A percentile compares a stretch with the other conserved stretches of the same genome.
phyloP scores from a whole-genome alignment of 345 rosid genomes.

The Rubroshorea leprosula region DNA sequence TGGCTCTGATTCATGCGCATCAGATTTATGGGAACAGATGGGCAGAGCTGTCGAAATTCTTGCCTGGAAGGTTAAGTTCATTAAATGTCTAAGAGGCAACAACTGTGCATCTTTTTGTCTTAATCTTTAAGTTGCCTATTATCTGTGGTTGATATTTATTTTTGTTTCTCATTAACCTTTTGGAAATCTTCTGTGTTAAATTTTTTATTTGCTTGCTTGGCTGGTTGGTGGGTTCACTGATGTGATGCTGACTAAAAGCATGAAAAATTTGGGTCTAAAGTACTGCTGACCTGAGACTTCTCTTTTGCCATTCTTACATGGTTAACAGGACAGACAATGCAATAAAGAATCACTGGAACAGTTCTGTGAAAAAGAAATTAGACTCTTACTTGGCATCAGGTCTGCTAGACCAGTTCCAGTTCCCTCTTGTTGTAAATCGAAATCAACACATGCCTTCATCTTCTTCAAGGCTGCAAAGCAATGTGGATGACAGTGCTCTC shows the following conservation, averaged over 20 bases:
- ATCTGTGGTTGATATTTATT: too few species aligned
- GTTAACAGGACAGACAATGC: constrained; percentile 45
- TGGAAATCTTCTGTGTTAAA: neutral
- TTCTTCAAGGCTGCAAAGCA: constrained; percentile 56
- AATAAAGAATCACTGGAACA: constrained; percentile 55
- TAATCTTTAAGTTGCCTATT: neutral
- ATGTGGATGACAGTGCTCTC: constrained; percentile 61
- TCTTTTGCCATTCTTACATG: neutral
- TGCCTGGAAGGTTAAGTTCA: constrained; percentile 46
- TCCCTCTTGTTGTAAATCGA: constrained; percentile 51
- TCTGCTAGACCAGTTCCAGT: constrained; percentile 71
- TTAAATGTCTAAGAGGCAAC: neutral
- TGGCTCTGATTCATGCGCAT: constrained; percentile 28
- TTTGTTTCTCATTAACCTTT: neutral
- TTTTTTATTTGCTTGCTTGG: neutral
- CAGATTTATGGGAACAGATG: constrained; percentile 44
- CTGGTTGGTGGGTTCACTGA: neutral
- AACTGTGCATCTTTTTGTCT: neutral
- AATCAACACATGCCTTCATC: constrained; percentile 49
- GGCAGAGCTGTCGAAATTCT: constrained; percentile 43
- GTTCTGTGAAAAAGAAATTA: constrained; percentile 40
- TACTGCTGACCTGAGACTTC: neutral
- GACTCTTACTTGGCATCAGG: constrained; percentile 71
- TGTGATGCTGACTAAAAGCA: neutral
- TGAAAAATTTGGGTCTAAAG: neutral